Base-by-base conservation (phyloP, 169 alveolate species). In the Plasmodium yoelii region DNA sequence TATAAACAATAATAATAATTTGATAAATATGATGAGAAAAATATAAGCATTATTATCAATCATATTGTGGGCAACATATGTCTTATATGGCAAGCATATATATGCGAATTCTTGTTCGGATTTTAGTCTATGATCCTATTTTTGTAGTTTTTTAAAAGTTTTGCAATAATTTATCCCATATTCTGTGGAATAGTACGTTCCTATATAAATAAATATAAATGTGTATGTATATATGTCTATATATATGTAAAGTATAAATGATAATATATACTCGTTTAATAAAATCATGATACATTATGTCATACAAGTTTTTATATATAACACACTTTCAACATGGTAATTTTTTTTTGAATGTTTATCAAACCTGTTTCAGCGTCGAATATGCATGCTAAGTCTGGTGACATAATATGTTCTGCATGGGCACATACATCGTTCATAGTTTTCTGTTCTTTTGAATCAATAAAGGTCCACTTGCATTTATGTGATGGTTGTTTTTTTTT, bases 361-460 rank as follows among this genome's bases (percentile, higher is more conserved):
- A 24, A 12, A 75, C 88, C 75, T 75, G 73, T 75, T 34, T 75
- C 88, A 42, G 88, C 88, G 49, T 75, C 88, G 28, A 75, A 75
- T 12, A 75, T 55, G 57, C 88, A 75, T 10, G 88, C 88, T 53
- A 75, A 63, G 47, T 75, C 88, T 15, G 56, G 74, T 44, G 88
- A 61, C 88, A 75, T 75, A 15, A 75, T 26, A 63, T 75, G 88
- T 2, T 53, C 61, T 2, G 75, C 19, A 10, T 65, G 26, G 15
- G 75, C 61, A 28, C 88, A 47, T 34, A 74, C 26, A 13, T 18
- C 42, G n/a, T 42, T 61, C n/a, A 63, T n/a, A 39, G 46, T n/a
- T 47, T 55, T 63, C 65, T 75, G 88, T 44, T 75, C 88, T 13
- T 18, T 26, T 6, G 74, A 24, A 18, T 75, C 68, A 65, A 75